phyloP scores from a whole-genome alignment of 768 basidiomycete genomes.

The Mycena venus region DNA sequence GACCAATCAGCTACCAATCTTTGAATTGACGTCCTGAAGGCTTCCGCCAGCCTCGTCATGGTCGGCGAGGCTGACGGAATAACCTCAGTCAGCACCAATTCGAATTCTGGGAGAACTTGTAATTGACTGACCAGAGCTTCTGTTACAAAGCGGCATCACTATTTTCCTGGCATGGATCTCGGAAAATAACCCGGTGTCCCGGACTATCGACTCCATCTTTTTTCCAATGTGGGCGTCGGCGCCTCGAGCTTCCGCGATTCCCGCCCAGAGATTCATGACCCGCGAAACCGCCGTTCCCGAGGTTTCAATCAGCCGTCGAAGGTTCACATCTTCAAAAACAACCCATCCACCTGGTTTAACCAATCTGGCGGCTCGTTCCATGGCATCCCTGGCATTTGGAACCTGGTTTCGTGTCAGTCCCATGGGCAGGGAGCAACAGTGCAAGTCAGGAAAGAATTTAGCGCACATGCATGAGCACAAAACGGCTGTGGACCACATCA shows the following conservation, averaged over 20 bases:
- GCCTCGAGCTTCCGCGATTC: neutral
- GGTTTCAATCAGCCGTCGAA: neutral
- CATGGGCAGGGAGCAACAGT: too few relatives aligned
- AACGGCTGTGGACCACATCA: constrained; percentile 6
- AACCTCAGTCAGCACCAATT: neutral
- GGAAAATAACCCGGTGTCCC: neutral
- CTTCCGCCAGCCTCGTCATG: neutral
- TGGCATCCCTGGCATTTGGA: neutral
- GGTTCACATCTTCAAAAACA: neutral
- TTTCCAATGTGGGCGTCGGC: neutral
- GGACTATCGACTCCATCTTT: constrained; percentile 5
- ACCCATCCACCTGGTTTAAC: constrained; percentile 22
- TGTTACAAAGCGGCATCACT: neutral
- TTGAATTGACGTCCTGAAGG: neutral
- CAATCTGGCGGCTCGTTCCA: neutral
- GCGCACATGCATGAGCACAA: constrained; percentile 10
- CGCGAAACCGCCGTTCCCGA: neutral
- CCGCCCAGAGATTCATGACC: neutral
- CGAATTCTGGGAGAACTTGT: neutral
- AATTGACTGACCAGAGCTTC: neutral
- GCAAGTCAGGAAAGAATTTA: neutral
- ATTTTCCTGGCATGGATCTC: neutral
- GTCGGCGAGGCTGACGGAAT: neutral
- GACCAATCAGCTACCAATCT: neutral
- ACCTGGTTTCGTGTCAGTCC: neutral